Evolutionary conservation across 306 rosid species (phyloP).

Genomic region (Medicago arabica): DNA sequence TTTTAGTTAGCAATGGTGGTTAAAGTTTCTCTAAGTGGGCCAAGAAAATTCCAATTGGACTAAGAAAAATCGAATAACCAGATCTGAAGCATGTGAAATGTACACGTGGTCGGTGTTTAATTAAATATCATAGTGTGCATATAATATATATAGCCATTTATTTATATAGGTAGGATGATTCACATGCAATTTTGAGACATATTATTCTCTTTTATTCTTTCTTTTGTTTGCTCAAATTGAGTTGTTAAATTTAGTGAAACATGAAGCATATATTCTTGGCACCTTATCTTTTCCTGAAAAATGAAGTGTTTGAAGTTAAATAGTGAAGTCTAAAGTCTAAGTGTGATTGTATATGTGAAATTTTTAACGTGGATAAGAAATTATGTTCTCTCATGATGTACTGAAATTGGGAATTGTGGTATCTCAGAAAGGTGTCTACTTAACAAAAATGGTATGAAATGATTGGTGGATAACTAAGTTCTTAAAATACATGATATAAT

Average conservation of each 20-base stretch:
- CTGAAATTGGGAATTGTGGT: not conserved
- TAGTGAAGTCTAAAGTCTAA: slow-evolving; percentile 14
- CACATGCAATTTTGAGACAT: slow-evolving; percentile 41
- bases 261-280: slow-evolving; percentile 43
- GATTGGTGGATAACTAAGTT: not conserved
- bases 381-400: slow-evolving; percentile 27
- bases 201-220: slow-evolving; percentile 38
- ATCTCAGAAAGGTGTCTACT: slow-evolving; percentile 9
- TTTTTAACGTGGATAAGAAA: slow-evolving; percentile 26
- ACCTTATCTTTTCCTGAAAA: slow-evolving; percentile 31
- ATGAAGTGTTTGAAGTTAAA: slow-evolving; percentile 12
- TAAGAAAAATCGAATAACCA: slow-evolving; percentile 1
- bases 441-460: not conserved
- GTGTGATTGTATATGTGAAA: not conserved
- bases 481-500: not conserved
- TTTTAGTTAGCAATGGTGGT: slow-evolving; percentile 30
- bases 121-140: slow-evolving; percentile 6
- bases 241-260: slow-evolving; percentile 27
- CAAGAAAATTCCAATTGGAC: slow-evolving; percentile 29
- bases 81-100: slow-evolving; percentile 20
- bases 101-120: slow-evolving; percentile 42
- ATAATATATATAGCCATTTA: slow-evolving; percentile 23
- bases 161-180: slow-evolving; percentile 33
- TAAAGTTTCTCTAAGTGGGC: slow-evolving; percentile 33
- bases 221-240: slow-evolving; percentile 27